Evolutionary conservation across 2,329 filamentous ascomycete genomes (phyloP), one percentile per base, ranked within the genome.

Genomic region (Ophiostoma australiae): DNA sequence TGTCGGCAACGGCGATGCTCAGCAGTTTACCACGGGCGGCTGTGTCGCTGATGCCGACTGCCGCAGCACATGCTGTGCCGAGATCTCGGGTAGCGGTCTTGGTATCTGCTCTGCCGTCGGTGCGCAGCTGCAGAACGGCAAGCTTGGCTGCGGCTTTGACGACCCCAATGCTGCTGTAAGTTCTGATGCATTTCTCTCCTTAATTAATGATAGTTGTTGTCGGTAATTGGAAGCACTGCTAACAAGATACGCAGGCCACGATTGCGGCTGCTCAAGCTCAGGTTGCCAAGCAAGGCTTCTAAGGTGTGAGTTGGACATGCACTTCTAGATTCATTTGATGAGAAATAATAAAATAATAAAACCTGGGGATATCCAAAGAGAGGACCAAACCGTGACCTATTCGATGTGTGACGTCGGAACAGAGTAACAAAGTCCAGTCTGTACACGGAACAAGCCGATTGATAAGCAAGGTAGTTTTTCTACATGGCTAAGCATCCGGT

Each of bases 11-110:
- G 78, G 76, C 39, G 72, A 76, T 39, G 76, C 72, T 55, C 41
- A 71, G 44, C 78, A 79, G 75, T 79, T 79, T 74, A 79, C 76
- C 74, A 79, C 78, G 11, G 77, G 78, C 68, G 78, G 78, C n/a
- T 79, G 78, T 44, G 76, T 78, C 68, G 74, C 72, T 73, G 72
- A 77, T 69, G 76, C 77, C 44, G 77, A 79, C 73, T 79, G 78
- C 74, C 67, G 70, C 68, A 74, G 74, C 17, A 74, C 74, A 11
- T 76, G 72, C 66, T 79, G 77, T 74, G 71, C 71, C 33, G 77
- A 77, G 72, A 75, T 77, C 73, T 74, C 74, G 70, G 72, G 72
- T 73, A 71, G 69, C 35, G 75, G 75, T 23, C 70, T 74, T 39
- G 78, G 78, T 68, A 76, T 79, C 72, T 79, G 78, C 76, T 78